A percentile compares a stretch with the other conserved stretches of the same genome.
Conservation (phyloP, 2,329 filamentous ascomycete species). For the Aspergillaceae sp. region DNA sequence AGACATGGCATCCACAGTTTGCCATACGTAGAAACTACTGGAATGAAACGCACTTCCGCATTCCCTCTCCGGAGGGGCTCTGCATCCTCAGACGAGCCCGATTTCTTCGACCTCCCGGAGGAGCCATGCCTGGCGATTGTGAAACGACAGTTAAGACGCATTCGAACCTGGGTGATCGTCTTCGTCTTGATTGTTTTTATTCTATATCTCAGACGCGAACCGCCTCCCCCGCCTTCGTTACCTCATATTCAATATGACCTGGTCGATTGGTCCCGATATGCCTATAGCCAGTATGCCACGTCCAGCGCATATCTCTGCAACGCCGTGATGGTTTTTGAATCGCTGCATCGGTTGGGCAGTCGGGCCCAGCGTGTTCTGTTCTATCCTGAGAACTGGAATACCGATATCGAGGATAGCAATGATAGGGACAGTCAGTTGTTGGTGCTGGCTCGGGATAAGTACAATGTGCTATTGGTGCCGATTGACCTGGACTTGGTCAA, state of each 20-base stretch:
- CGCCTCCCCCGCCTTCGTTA: slow-evolving; percentile 10
- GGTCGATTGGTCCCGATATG: slow-evolving; percentile 36
- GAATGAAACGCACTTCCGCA: not conserved
- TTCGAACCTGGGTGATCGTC: slow-evolving; percentile 23
- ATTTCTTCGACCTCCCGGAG: slow-evolving; percentile 31
- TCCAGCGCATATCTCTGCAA: slow-evolving; percentile 36
- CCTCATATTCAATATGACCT: slow-evolving; percentile 23
- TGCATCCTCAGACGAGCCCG: slow-evolving; percentile 16
- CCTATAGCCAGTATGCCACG: slow-evolving; percentile 38
- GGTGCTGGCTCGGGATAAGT: slow-evolving; percentile 40
- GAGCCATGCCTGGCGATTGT: slow-evolving; percentile 19
- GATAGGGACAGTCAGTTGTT: slow-evolving; percentile 40
- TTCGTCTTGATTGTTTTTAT: slow-evolving; percentile 17
- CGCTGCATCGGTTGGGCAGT: slow-evolving; percentile 31
- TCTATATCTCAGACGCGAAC: slow-evolving; percentile 16
- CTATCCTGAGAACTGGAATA: slow-evolving; percentile 35
- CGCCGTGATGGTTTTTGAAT: slow-evolving; percentile 35
- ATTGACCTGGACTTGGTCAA: slow-evolving; percentile 32
- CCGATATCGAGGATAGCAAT: slow-evolving; percentile 18
- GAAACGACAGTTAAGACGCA: slow-evolving; percentile 24
- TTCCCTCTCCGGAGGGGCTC: slow-evolving; percentile 22
- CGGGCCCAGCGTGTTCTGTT: slow-evolving; percentile 34
- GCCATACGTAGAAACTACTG: not conserved
- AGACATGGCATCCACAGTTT: not conserved
- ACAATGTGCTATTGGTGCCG: slow-evolving; percentile 44